A percentile compares a stretch with the other conserved stretches of the same genome.
Conservation (phyloP, 129 eudicot species). For the Tagetes patula region DNA sequence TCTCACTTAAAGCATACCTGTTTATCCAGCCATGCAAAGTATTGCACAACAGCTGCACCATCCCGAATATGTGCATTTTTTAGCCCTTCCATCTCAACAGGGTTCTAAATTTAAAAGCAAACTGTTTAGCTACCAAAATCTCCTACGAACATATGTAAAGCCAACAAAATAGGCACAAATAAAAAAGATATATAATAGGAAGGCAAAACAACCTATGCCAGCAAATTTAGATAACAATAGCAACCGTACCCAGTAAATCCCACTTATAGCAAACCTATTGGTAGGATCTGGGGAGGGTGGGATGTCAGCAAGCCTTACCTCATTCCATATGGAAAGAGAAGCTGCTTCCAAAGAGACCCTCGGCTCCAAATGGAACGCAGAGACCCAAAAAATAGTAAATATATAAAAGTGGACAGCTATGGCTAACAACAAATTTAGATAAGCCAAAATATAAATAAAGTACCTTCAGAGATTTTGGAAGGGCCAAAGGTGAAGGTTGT, state of each 20-base stretch:
- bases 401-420: too few relatives aligned
- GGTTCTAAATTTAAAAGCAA: conserved; percentile 47
- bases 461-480: conserved; percentile 94
- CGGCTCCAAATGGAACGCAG: too few relatives aligned
- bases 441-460: background rate
- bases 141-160: conserved; percentile 15
- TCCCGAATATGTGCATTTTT: conserved; percentile 91
- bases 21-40: conserved; percentile 90
- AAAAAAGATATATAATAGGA: background rate
- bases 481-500: conserved; percentile 86
- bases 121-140: conserved; percentile 13
- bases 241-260: too few relatives aligned
- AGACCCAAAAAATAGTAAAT: too few relatives aligned
- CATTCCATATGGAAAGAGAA: too few relatives aligned
- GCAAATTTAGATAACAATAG: background rate
- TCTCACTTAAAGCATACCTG: conserved; percentile 49
- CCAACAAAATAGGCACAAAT: background rate
- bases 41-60: conserved; percentile 99
- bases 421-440: background rate
- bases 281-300: too few relatives aligned
- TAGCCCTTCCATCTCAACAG: conserved; percentile 85
- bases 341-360: too few relatives aligned
- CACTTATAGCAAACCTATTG: too few relatives aligned
- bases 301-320: too few relatives aligned
- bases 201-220: conserved; percentile 2